Evolutionary conservation across 176 grass and related monocot genomes (phyloP).

Genomic region (Bolboschoenus planiculmis): DNA sequence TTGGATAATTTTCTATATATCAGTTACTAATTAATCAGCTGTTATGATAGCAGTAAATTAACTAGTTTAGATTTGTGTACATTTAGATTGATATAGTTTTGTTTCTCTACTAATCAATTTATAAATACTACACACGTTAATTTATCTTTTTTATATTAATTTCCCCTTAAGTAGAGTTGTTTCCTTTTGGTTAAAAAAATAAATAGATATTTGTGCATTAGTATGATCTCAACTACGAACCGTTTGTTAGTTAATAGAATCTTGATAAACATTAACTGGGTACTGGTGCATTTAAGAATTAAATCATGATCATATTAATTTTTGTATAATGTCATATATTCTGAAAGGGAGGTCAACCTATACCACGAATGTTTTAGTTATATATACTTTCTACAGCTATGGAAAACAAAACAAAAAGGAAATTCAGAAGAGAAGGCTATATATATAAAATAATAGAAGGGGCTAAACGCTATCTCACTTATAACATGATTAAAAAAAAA

Average conservation of each 20-base stretch:
- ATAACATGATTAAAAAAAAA: not conserved
- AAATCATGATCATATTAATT: not conserved
- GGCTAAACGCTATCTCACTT: not conserved
- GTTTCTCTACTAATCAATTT: not conserved
- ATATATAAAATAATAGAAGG: not conserved
- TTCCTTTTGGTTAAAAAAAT: not conserved
- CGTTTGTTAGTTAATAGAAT: not conserved
- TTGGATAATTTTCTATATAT: not conserved
- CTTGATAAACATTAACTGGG: not conserved
- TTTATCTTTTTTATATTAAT: not conserved
- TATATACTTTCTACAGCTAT: too few relatives aligned
- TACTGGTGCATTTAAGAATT: not conserved
- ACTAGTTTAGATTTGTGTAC: not conserved
- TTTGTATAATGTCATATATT: not conserved
- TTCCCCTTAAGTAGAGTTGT: not conserved
- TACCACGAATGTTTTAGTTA: not conserved
- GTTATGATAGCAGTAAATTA: not conserved
- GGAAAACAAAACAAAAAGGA: not conserved
- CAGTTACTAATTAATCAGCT: not conserved
- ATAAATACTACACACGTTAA: not conserved
- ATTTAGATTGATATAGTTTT: not conserved
- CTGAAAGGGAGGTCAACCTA: not conserved
- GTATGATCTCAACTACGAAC: not conserved
- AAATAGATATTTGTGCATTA: not conserved
- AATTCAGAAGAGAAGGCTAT: not conserved